Percentiles rank a stretch among this genome's conserved stretches.
phyloP scores from a whole-genome alignment of 1,284 basidiomycete genomes.

The Earliella scabrosa region DNA sequence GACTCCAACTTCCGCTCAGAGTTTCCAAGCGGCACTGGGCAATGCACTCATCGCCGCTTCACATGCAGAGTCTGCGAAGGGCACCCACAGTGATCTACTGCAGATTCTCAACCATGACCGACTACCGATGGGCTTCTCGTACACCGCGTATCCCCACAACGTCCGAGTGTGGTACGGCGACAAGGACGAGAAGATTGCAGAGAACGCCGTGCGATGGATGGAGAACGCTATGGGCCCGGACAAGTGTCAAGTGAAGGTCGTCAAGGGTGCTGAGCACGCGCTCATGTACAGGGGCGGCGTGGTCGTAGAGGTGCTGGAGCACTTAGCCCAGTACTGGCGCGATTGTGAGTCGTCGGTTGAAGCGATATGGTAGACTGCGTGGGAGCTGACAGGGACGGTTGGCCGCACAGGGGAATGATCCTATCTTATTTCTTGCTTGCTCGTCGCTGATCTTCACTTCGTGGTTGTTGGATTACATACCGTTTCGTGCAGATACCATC shows the following conservation, averaged over 20 bases:
- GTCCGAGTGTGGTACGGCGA: constrained; percentile 94
- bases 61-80: constrained; percentile 91
- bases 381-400: not conserved
- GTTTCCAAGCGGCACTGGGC: constrained; percentile 71
- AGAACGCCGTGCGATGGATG: constrained; percentile 90
- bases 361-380: not conserved
- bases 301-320: constrained; percentile 88
- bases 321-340: constrained; percentile 63
- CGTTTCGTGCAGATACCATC: constrained; percentile 36
- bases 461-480: constrained; percentile 40
- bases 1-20: constrained; percentile 39
- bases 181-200: constrained; percentile 90
- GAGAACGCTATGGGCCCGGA: constrained; percentile 82
- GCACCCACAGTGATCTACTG: constrained; percentile 89
- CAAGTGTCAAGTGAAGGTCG: constrained; percentile 78
- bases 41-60: constrained; percentile 92
- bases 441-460: constrained; percentile 17
- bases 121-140: constrained; percentile 85
- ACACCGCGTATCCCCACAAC: constrained; percentile 75
- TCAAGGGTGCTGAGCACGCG: constrained; percentile 88
- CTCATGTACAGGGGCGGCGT: constrained; percentile 91
- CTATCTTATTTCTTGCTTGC: constrained; percentile 21
- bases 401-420: constrained; percentile 23
- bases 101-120: constrained; percentile 89
- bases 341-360: constrained; percentile 30